Evolutionary conservation across 2,329 filamentous ascomycete species (phyloP).

Genomic region (Penicillium sp.): DNA sequence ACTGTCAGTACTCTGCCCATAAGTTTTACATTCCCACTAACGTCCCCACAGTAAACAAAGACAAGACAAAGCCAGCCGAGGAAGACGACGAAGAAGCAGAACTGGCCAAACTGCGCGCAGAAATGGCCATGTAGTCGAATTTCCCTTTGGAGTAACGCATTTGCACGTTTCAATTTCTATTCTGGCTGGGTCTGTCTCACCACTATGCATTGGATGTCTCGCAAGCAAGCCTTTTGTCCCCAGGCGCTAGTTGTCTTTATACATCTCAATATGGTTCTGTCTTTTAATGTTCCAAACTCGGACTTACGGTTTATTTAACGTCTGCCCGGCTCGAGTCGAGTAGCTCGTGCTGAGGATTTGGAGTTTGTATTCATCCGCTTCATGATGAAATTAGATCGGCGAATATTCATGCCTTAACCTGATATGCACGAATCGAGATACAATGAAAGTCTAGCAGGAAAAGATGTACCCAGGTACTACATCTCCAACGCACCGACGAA

Average conservation of each 20-base stretch:
- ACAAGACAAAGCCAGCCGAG: constrained; percentile 49
- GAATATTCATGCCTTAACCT: no score
- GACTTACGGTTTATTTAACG: no score
- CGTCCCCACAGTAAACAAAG: constrained; percentile 35
- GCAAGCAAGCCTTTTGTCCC: constrained; percentile 16
- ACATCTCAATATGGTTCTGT: constrained; percentile 11
- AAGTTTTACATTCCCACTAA: constrained; percentile 1
- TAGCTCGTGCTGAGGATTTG: no score
- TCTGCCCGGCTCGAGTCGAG: no score
- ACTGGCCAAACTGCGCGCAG: constrained; percentile 83
- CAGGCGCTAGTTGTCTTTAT: constrained; percentile 11
- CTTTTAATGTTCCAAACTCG: no score
- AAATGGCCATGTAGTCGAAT: constrained; percentile 79
- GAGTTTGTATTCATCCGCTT: no score
- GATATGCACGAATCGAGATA: no score
- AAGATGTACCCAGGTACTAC: no score
- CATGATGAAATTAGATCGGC: no score
- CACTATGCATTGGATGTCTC: constrained; percentile 17
- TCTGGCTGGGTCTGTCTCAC: constrained; percentile 9
- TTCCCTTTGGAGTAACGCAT: constrained; percentile 2
- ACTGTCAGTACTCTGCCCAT: constrained; percentile 57
- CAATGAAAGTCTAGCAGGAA: no score
- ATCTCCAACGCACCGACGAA: no score
- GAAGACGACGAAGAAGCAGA: constrained; percentile 97
- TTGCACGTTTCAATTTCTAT: constrained; percentile 3